Evolutionary conservation across 1,139 yeast species (phyloP).

Genomic region (Taphrina communis): DNA sequence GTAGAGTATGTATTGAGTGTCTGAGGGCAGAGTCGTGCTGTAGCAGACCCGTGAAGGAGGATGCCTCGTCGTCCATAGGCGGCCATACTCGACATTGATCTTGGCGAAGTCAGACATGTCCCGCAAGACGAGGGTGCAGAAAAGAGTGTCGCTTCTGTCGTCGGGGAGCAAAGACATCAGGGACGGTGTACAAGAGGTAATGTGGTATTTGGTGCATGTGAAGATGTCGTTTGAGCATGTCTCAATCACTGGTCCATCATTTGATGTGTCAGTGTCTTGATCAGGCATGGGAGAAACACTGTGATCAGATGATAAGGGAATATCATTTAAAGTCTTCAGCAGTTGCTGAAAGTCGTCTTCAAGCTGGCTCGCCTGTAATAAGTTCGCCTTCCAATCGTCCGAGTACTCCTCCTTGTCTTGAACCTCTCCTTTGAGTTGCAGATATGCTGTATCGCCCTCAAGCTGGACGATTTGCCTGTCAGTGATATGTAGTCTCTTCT

Average conservation of each 20-base stretch:
- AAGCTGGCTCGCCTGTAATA: neutral
- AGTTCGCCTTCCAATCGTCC: conserved; percentile 43
- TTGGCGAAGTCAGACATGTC: conserved; percentile 68
- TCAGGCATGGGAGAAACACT: neutral
- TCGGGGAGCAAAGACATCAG: conserved; percentile 43
- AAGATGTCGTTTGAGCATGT: neutral
- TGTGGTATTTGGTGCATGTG: neutral
- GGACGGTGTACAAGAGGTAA: conserved; percentile 10
- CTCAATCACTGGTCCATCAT: neutral
- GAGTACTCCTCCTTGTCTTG: conserved; percentile 52
- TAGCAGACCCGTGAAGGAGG: conserved; percentile 93
- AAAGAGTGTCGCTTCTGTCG: conserved; percentile 56
- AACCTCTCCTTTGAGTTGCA: conserved; percentile 56
- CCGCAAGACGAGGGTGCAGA: conserved; percentile 64
- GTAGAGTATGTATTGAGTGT: conserved; percentile 34
- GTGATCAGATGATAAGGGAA: neutral
- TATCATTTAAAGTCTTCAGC: neutral
- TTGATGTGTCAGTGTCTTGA: neutral
- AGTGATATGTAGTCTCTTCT: conserved; percentile 59
- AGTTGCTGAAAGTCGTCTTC: neutral
- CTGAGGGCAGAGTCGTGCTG: conserved; percentile 60
- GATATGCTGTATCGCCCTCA: conserved; percentile 69
- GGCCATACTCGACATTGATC: conserved; percentile 66
- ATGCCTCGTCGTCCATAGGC: conserved; percentile 59
- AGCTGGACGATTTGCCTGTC: conserved; percentile 57